Conservation (phyloP, 2,329 filamentous ascomycete species). For the Alternaria alternata region DNA sequence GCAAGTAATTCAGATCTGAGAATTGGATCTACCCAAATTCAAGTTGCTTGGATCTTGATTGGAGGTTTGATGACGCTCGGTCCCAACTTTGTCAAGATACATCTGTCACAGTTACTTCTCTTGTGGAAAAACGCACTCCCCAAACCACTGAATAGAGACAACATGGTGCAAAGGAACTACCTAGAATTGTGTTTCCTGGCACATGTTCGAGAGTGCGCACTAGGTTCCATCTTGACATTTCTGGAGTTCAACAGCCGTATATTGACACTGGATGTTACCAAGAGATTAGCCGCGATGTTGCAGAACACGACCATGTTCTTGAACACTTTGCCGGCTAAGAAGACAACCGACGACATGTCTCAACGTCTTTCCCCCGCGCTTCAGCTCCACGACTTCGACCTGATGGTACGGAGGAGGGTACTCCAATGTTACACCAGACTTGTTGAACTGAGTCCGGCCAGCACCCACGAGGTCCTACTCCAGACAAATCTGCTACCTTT, state of each 20-base stretch:
- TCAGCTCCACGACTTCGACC: constrained; percentile 87
- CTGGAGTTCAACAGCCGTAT: constrained; percentile 91
- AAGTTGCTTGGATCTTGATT: constrained; percentile 97
- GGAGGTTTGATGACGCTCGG: constrained; percentile 96
- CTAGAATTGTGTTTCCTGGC: constrained; percentile 92
- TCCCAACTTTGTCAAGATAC: constrained; percentile 98
- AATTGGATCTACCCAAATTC: constrained; percentile 91
- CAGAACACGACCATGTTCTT: constrained; percentile 93
- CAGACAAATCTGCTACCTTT: constrained; percentile 92
- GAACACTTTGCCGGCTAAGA: constrained; percentile 82
- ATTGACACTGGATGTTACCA: constrained; percentile 91
- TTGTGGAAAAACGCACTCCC: constrained; percentile 98
- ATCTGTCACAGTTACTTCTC: constrained; percentile 89
- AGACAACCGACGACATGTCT: constrained; percentile 83
- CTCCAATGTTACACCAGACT: constrained; percentile 94
- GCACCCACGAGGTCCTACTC: constrained; percentile 82
- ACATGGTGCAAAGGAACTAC: constrained; percentile 80
- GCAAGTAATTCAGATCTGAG: constrained; percentile 90
- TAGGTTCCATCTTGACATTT: constrained; percentile 91
- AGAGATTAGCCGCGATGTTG: constrained; percentile 90
- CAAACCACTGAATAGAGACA: constrained; percentile 92
- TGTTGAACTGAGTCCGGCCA: constrained; percentile 84
- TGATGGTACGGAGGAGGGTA: constrained; percentile 92
- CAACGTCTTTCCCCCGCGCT: constrained; percentile 85
- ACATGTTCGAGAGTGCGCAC: constrained; percentile 92